These are phyloP conservation scores for Colletotrichum lindemuthianum DNA, from an alignment of 2,329 filamentous ascomycete genomes.

Conservation along the genomic window DNA sequence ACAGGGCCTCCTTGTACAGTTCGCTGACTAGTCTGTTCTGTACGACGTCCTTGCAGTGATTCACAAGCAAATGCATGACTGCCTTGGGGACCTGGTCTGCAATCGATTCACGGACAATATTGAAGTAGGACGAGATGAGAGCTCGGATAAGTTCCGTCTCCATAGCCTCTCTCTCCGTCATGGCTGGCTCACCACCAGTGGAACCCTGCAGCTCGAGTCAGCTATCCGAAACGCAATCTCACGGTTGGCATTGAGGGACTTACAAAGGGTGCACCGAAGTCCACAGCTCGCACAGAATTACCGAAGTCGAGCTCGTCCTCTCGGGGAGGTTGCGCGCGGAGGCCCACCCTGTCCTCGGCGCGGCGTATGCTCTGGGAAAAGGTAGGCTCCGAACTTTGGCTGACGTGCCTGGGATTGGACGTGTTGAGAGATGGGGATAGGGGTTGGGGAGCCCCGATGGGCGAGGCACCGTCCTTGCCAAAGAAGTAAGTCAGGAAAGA, in stretches of 20 bases:
- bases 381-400: constrained; percentile 80
- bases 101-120: constrained; percentile 98
- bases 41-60: constrained; percentile 97
- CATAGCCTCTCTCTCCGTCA: constrained; percentile 95
- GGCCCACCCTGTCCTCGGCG: constrained; percentile 66
- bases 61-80: constrained; percentile 98
- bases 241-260: constrained; percentile 46
- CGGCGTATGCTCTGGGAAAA: constrained; percentile 86
- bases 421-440: constrained; percentile 50
- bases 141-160: constrained; percentile 97
- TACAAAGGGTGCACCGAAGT: constrained; percentile 67
- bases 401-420: constrained; percentile 72
- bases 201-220: constrained; percentile 52
- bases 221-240: constrained; percentile 28
- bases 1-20: constrained; percentile 90
- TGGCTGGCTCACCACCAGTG: constrained; percentile 77
- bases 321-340: constrained; percentile 56
- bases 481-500: constrained; percentile 99
- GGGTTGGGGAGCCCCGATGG: constrained; percentile 52
- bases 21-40: constrained; percentile 97
- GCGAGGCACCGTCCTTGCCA: constrained; percentile 82
- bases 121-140: constrained; percentile 98
- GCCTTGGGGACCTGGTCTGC: constrained; percentile 98
- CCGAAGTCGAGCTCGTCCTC: constrained; percentile 55
- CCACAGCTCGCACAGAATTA: constrained; percentile 48